Evolutionary conservation across 805 yeast species (phyloP), one percentile per base, ranked within the genome.

Genomic region (Saturnispora galanensis): DNA sequence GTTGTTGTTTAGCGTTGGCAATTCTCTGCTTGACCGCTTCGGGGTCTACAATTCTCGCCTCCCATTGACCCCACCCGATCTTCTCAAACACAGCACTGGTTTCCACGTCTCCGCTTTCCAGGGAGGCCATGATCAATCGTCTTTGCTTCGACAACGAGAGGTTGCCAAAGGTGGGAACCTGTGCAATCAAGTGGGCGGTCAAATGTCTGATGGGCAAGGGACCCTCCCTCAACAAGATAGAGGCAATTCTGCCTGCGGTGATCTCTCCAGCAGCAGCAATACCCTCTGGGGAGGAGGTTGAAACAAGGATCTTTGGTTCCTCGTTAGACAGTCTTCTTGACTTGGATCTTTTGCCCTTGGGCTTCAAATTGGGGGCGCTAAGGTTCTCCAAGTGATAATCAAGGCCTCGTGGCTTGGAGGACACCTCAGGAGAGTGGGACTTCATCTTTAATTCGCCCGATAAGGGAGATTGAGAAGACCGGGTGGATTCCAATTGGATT

Each of bases 31-130:
- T 44, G n/a, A 60, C 59, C 29, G 50, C 53, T 12, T 57, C 63
- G 5, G 41, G 47, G 2, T 56, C 38, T 5, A 58, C 76, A 40
- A 68, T 65, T 54, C 79, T 73, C 3, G 89, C 94, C 18, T 84
- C 84, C 97, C 97, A 89, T 61, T 89, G 94, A 48, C 97, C 97
- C 97, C 97, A 89, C 17, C 97, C 96, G 30, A 89, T 87, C 65
- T 89, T 89, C 57, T 87, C 95, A 65, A 89, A 89, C 12, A 82
- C 76, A 36, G 84, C 80, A 47, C 73, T 71, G 45, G 76, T 80
- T 35, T 62, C 67, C 1, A 70, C 52, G 55, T 79, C 85, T 9
- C 84, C 83, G 51, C 76, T 74, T 54, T 87, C 96, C 64, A 89
- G 73, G 34, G 89, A 93, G 11, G 88, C 79, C 81, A 89, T 89